Conservation (phyloP, 768 basidiomycete genomes). For the Hirschioporus abietinus region DNA sequence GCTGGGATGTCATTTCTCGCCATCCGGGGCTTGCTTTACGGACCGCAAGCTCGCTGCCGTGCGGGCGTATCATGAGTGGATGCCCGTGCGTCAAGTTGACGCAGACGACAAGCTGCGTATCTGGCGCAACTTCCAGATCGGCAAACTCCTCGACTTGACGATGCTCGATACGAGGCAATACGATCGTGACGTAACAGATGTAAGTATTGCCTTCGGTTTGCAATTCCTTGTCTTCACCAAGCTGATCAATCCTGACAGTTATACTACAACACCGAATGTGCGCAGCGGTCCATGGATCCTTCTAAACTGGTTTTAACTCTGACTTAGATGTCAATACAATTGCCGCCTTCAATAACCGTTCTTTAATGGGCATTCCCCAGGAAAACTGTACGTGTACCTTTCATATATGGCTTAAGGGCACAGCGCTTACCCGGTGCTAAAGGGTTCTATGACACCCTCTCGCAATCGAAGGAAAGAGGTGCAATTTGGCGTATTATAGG, state of each 20-base stretch:
- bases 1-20: constrained; percentile 43
- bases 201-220: constrained; percentile 20
- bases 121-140: constrained; percentile 61
- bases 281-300: background rate
- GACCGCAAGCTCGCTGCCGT: constrained; percentile 56
- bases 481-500: constrained; percentile 53
- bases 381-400: constrained; percentile 37
- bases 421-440: constrained; percentile 1
- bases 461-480: constrained; percentile 38
- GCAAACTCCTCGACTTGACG: constrained; percentile 54
- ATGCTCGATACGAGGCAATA: constrained; percentile 62
- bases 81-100: constrained; percentile 55
- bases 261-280: constrained; percentile 46
- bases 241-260: constrained; percentile 22
- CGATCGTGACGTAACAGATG: constrained; percentile 53
- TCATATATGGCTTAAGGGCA: background rate
- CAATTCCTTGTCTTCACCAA: background rate
- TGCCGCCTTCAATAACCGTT: constrained; percentile 37
- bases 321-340: constrained; percentile 38
- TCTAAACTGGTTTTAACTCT: constrained; percentile 9
- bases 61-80: constrained; percentile 57
- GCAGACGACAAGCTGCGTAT: constrained; percentile 51
- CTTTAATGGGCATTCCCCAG: constrained; percentile 50
- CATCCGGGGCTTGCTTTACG: constrained; percentile 52
- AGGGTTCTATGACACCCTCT: constrained; percentile 47